A percentile compares a stretch with the other conserved stretches of the same genome.
Evolutionary conservation across 1,284 basidiomycete genomes (phyloP).

Genomic region (Albatrellus sp.): DNA sequence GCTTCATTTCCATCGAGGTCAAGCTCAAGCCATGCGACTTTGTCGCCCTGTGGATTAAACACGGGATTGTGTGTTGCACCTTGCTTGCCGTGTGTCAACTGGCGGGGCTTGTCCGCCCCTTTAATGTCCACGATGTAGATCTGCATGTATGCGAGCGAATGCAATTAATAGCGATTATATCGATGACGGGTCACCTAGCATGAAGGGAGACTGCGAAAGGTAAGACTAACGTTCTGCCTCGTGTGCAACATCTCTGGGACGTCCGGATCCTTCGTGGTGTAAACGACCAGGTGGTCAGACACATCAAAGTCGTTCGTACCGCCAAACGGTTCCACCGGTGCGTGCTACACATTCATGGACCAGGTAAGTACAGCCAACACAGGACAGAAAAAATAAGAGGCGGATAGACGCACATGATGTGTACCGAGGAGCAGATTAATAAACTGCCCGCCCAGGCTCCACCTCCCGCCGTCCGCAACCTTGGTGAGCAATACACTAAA

Average conservation of each 20-base stretch:
- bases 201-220: too few relatives aligned
- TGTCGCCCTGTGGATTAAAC: slow-evolving; percentile 55
- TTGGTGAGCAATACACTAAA: slow-evolving; percentile 51
- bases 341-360: slow-evolving; percentile 27
- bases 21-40: slow-evolving; percentile 80
- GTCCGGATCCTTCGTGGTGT: slow-evolving; percentile 73
- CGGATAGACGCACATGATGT: slow-evolving; percentile 39
- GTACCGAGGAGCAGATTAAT: slow-evolving; percentile 52
- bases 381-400: not conserved
- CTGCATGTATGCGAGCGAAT: too few relatives aligned
- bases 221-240: slow-evolving; percentile 50
- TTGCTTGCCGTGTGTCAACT: slow-evolving; percentile 73
- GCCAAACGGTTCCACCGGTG: slow-evolving; percentile 77
- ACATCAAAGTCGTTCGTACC: slow-evolving; percentile 69
- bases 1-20: slow-evolving; percentile 81
- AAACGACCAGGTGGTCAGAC: slow-evolving; percentile 56
- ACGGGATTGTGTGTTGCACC: slow-evolving; percentile 67
- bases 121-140: slow-evolving; percentile 52
- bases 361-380: slow-evolving; percentile 7
- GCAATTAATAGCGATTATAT: too few relatives aligned
- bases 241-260: slow-evolving; percentile 69
- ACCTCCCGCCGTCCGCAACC: slow-evolving; percentile 30
- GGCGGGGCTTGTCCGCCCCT: slow-evolving; percentile 33
- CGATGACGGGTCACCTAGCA: too few relatives aligned
- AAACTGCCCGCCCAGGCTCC: slow-evolving; percentile 40